A percentile compares a stretch with the other conserved stretches of the same genome.
phyloP scores from a whole-genome alignment of 129 eudicot genomes.

The Heracleum sosnowskyi region DNA sequence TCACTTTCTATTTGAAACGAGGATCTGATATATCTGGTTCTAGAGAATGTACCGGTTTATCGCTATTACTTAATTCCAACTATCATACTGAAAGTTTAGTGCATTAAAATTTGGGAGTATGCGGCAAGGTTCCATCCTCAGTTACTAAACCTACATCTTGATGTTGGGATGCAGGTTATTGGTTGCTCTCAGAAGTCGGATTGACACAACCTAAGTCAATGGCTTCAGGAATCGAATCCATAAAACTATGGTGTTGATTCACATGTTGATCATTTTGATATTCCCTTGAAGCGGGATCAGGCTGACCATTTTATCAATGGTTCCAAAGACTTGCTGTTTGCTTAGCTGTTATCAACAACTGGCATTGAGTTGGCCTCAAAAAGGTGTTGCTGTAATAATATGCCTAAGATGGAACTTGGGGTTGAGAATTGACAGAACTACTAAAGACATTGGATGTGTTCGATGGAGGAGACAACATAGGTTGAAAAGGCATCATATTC shows the following conservation, averaged over 20 bases:
- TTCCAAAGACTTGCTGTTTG: conserved; percentile 6
- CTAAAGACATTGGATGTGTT: conserved; percentile 10
- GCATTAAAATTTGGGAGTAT: conserved; percentile 16
- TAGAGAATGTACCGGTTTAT: conserved; percentile 25
- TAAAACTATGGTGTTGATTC: conserved; percentile 12
- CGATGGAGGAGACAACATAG: conserved; percentile 18
- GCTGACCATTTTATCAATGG: conserved; percentile 17
- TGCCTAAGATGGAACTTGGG: conserved; percentile 22
- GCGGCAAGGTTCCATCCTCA: background rate
- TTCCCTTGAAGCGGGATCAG: conserved; percentile 17
- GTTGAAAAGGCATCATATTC: background rate
- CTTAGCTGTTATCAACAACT: background rate
- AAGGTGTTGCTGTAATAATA: conserved; percentile 9
- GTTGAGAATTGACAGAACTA: conserved; percentile 12
- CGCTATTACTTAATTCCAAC: conserved; percentile 33
- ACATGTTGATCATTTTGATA: background rate
- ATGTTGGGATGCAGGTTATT: conserved; percentile 17
- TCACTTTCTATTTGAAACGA: conserved; percentile 13
- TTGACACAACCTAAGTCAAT: conserved; percentile 13
- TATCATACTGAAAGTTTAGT: conserved; percentile 28
- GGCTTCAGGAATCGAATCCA: conserved; percentile 20
- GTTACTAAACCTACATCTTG: conserved; percentile 4
- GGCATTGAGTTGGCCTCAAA: conserved; percentile 17
- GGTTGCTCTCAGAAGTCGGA: conserved; percentile 19
- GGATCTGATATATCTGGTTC: conserved; percentile 34